Evolutionary conservation across 2,329 filamentous ascomycete genomes (phyloP).

Genomic region (Microcera coccophila): DNA sequence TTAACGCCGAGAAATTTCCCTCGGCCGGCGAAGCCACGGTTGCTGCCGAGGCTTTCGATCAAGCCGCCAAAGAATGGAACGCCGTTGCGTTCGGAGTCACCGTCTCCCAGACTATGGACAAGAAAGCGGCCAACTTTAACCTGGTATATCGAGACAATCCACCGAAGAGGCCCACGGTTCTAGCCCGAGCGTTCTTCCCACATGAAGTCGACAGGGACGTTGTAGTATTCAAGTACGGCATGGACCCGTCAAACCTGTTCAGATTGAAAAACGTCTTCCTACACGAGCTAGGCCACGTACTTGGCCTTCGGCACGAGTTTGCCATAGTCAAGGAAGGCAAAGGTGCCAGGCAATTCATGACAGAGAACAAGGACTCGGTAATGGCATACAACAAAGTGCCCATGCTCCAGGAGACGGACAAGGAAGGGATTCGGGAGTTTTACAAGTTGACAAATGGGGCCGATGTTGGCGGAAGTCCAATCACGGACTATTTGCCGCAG

Average conservation of each 20-base stretch:
- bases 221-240: background rate
- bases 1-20: no score
- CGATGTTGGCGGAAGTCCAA: background rate
- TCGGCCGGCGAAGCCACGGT: no score
- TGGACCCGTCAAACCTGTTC: no score
- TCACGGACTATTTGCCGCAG: constrained; percentile 1
- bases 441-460: constrained; percentile 1
- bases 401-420: constrained; percentile 3
- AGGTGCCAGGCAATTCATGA: background rate
- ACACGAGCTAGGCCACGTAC: constrained; percentile 4
- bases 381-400: constrained; percentile 3
- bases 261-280: constrained; percentile 3
- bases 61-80: constrained; percentile 4
- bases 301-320: constrained; percentile 6
- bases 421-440: background rate
- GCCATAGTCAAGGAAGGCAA: constrained; percentile 1
- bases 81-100: constrained; percentile 3
- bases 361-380: background rate
- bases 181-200: constrained; percentile 5
- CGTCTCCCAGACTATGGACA: background rate
- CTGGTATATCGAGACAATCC: background rate
- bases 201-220: background rate
- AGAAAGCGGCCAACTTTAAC: constrained; percentile 2
- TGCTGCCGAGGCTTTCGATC: background rate
- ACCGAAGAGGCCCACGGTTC: background rate